A percentile compares a stretch with the other conserved stretches of the same genome.
phyloP scores from a whole-genome alignment of 1,139 yeast species.

The Yamadazyma oceani region DNA sequence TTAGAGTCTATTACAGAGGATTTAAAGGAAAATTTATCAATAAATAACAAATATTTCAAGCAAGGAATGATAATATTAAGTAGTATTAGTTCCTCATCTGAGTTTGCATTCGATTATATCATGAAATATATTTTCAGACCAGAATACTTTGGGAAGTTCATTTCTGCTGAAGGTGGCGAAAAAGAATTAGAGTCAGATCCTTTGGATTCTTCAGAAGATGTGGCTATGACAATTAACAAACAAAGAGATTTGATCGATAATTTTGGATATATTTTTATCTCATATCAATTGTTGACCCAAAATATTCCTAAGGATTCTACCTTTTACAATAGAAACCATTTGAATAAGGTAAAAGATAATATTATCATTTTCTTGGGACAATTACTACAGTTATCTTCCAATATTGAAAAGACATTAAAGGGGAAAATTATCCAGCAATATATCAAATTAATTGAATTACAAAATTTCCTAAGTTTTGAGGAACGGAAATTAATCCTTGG shows the following conservation, averaged over 20 bases:
- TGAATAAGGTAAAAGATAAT: conserved; percentile 54
- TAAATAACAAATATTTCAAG: conserved; percentile 54
- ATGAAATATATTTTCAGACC: conserved; percentile 34
- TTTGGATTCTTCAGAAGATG: conserved; percentile 24
- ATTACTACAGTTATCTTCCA: conserved; percentile 65
- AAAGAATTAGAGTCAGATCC: conserved; percentile 13
- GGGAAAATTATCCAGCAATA: conserved; percentile 67
- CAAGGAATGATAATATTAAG: conserved; percentile 63
- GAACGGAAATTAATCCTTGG: conserved; percentile 67
- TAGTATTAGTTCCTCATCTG: conserved; percentile 45
- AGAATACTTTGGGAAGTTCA: conserved; percentile 40
- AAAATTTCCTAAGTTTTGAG: conserved; percentile 44
- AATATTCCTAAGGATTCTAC: conserved; percentile 32
- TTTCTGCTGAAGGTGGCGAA: conserved; percentile 21
- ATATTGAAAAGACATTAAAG: conserved; percentile 65
- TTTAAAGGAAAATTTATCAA: conserved; percentile 51
- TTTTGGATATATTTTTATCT: conserved; percentile 51
- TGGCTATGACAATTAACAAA: conserved; percentile 47
- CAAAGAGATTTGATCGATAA: conserved; percentile 63
- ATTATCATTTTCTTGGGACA: conserved; percentile 65
- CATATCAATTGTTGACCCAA: conserved; percentile 22
- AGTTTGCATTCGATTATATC: conserved; percentile 46
- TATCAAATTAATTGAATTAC: conserved; percentile 49
- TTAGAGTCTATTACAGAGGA: conserved; percentile 52
- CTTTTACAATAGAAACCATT: conserved; percentile 16